These are phyloP conservation scores for Pochonia chlamydosporia DNA, from an alignment of 2,329 filamentous ascomycete species.

Conservation along the genomic window DNA sequence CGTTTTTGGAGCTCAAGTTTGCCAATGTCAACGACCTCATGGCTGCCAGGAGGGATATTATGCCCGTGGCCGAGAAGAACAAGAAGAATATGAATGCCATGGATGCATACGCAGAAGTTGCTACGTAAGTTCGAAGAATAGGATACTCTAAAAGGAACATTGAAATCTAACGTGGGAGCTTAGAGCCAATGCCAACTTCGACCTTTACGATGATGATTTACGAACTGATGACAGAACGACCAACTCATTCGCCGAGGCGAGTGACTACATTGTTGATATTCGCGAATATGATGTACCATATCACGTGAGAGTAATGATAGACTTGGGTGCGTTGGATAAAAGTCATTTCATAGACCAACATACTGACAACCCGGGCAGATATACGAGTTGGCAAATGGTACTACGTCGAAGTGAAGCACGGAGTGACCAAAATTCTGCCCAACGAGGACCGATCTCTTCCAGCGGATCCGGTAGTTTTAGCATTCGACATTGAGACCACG, in stretches of 20 bases:
- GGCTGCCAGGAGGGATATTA: constrained; percentile 74
- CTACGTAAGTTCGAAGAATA: constrained; percentile 54
- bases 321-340: constrained; percentile 55
- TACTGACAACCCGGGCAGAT: constrained; percentile 47
- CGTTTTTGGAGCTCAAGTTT: constrained; percentile 82
- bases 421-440: constrained; percentile 73
- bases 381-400: constrained; percentile 98
- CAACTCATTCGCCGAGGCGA: constrained; percentile 74
- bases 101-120: constrained; percentile 97
- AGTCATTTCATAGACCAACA: background rate
- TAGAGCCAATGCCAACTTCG: constrained; percentile 75
- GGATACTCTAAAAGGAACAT: background rate
- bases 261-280: constrained; percentile 97
- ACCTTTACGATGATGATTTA: constrained; percentile 90
- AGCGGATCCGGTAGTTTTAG: constrained; percentile 95
- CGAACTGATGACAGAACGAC: constrained; percentile 76
- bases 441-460: constrained; percentile 83
- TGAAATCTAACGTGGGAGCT: constrained; percentile 12
- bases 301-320: constrained; percentile 97
- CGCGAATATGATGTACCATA: constrained; percentile 99
- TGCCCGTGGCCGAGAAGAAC: constrained; percentile 92
- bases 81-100: constrained; percentile 94
- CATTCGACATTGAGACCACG: constrained; percentile 98
- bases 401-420: constrained; percentile 88
- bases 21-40: constrained; percentile 82